Base-by-base conservation (phyloP, 257 asterid genomes). In the Rubia yunnanensis region DNA sequence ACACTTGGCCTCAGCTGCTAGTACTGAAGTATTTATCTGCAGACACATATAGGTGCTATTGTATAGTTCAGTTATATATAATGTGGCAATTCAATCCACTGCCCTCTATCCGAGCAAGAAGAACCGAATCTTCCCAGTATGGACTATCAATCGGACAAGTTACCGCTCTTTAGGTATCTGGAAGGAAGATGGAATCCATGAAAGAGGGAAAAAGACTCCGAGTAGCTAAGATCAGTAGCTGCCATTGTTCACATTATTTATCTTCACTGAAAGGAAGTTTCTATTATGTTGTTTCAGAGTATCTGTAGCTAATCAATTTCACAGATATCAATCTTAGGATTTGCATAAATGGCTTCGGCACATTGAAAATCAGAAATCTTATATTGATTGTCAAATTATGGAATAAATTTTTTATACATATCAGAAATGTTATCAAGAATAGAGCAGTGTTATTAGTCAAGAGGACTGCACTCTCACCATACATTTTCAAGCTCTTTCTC, bases 401-500 rank as follows among this genome's bases (percentile, higher is more conserved):
- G 9, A 63, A 30, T 1, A 44, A 44, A 14, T 44, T 27, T 24
- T 10, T 5, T 14, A 61, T n/a, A 62, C 1, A 7, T 7, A 50
- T 38, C 22, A 23, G 14, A 28, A 48, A 46, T 4, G 11, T 46
- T 64, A 46, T 17, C 59, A 38, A 44, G 61, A 27, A 10, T 24
- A 48, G 59, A 55, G 22, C 15, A 10, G 39, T 44, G 30, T 27
- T 52, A 39, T 41, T 60, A 46, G 39, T 7, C 34, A 28, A 39
- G 68, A 54, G 64, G 73, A 36, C 48, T 32, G 39, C 22, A 68
- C 60, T 70, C 78, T 69, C 68, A 69, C 71, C 72, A 28, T 74
- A 74, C 78, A 69, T 74, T 74, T 74, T 74, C 74, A 74, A 74
- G 78, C 94, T 87, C 94, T 81, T 89, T 89, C 82, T 73, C 92